A percentile compares a stretch with the other conserved stretches of the same genome.
Evolutionary conservation across 106 monocot genomes (phyloP).

Genomic region (Dioscorea dumetorum): DNA sequence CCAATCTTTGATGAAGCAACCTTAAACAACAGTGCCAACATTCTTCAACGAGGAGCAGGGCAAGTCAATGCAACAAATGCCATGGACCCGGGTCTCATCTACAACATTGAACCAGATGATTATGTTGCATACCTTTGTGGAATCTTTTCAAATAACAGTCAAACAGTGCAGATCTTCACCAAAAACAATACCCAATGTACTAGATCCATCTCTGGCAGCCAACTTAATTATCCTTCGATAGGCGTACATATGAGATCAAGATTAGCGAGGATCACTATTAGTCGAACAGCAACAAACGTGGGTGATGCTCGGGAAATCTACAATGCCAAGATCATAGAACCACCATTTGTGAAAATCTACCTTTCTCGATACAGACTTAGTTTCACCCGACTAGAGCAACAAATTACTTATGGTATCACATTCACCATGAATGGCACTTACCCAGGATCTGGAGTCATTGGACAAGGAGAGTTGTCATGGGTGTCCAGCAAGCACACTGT

Average conservation of each 20-base stretch:
- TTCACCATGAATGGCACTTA: background rate
- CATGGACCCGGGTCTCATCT: constrained; percentile 24
- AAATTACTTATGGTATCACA: background rate
- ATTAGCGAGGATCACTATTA: background rate
- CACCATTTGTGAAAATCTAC: background rate
- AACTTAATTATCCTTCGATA: constrained; percentile 27
- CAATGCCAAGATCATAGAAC: background rate
- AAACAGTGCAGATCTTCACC: background rate
- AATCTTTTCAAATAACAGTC: background rate
- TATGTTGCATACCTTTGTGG: constrained; percentile 27
- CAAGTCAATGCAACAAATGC: constrained; percentile 15
- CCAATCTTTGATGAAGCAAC: constrained; percentile 5
- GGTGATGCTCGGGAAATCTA: constrained; percentile 10
- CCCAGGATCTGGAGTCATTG: background rate
- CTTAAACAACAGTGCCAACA: background rate
- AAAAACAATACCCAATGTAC: background rate
- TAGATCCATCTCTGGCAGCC: background rate
- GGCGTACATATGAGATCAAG: background rate
- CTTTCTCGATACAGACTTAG: constrained; percentile 3
- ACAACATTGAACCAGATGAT: constrained; percentile 7
- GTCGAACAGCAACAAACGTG: constrained; percentile 22
- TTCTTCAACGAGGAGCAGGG: constrained; percentile 18
- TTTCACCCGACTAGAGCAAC: background rate
- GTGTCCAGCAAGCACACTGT: constrained; percentile 15
- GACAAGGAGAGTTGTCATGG: constrained; percentile 16